Evolutionary conservation across 2,329 filamentous ascomycete genomes (phyloP).

Genomic region (Coniochaeta ligniaria): DNA sequence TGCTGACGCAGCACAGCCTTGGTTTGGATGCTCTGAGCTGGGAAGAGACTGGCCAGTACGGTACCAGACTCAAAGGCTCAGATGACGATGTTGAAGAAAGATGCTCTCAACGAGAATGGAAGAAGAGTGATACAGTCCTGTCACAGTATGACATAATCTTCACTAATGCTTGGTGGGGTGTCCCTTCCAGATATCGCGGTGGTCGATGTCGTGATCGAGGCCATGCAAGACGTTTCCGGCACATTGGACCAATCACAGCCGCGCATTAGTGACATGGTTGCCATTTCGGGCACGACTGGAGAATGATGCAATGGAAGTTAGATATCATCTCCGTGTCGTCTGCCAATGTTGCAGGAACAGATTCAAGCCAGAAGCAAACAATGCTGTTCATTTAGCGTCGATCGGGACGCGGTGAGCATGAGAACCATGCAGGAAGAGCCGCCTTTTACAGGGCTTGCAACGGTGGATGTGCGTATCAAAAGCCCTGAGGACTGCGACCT

Average conservation of each 20-base stretch:
- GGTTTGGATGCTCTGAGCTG: too few relatives aligned
- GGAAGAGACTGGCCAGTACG: too few relatives aligned
- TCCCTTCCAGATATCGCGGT: background rate
- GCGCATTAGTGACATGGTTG: background rate
- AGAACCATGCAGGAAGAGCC: background rate
- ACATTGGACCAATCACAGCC: background rate
- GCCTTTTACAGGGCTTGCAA: background rate
- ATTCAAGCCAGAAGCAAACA: background rate
- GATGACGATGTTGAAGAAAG: background rate
- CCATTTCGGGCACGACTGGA: background rate
- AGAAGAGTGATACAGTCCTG: background rate
- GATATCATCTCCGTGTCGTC: background rate
- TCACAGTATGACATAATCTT: background rate
- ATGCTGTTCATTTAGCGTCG: background rate
- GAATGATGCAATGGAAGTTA: background rate
- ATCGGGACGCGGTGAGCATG: background rate
- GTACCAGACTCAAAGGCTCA: too few relatives aligned
- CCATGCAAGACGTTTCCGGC: background rate
- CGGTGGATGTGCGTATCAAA: background rate
- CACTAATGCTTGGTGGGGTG: background rate
- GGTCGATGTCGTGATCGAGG: constrained; percentile 1
- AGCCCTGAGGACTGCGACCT: background rate
- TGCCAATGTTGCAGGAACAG: background rate
- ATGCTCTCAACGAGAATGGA: background rate
- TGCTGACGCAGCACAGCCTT: too few relatives aligned